These are phyloP conservation scores for Cyberlindnera amylophila DNA, from an alignment of 805 yeast genomes.

Conservation along the genomic window DNA sequence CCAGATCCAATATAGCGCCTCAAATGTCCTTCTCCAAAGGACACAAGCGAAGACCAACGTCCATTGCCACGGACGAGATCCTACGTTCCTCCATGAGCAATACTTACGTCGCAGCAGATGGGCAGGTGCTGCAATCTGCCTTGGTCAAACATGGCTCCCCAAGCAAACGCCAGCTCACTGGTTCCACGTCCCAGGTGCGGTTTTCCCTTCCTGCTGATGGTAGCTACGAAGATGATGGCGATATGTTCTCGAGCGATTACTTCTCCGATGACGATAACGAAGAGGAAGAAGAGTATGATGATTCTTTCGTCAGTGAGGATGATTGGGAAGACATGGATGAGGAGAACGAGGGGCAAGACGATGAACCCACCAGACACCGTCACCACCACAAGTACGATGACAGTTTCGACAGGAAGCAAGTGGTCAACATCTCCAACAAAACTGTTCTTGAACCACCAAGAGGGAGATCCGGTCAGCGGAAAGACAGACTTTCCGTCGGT, in stretches of 20 bases:
- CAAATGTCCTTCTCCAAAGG: conserved; percentile 19
- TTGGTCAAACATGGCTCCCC: conserved; percentile 29
- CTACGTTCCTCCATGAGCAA: conserved; percentile 14
- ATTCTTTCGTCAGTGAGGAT: conserved; percentile 14
- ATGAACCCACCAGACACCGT: too few species aligned
- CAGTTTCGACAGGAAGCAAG: conserved; percentile 10
- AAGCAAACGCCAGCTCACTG: conserved; percentile 23
- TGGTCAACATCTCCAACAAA: conserved; percentile 13
- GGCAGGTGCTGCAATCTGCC: conserved; percentile 26
- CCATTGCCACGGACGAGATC: conserved; percentile 22
- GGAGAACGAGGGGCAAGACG: not conserved
- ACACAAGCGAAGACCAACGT: conserved; percentile 28
- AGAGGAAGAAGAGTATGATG: conserved; percentile 9
- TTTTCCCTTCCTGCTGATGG: conserved; percentile 22
- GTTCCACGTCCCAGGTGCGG: conserved; percentile 28
- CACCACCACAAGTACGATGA: conserved; percentile 1
- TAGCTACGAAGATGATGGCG: not conserved
- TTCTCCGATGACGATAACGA: conserved; percentile 11
- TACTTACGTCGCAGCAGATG: conserved; percentile 25
- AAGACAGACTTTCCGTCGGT: conserved; percentile 11
- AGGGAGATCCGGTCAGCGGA: conserved; percentile 7
- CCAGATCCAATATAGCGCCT: not conserved
- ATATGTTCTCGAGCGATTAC: not conserved
- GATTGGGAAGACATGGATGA: conserved; percentile 15
- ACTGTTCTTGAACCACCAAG: conserved; percentile 10